Base-by-base conservation (phyloP, 2,329 filamentous ascomycete species). In the Ascochyta lentis region DNA sequence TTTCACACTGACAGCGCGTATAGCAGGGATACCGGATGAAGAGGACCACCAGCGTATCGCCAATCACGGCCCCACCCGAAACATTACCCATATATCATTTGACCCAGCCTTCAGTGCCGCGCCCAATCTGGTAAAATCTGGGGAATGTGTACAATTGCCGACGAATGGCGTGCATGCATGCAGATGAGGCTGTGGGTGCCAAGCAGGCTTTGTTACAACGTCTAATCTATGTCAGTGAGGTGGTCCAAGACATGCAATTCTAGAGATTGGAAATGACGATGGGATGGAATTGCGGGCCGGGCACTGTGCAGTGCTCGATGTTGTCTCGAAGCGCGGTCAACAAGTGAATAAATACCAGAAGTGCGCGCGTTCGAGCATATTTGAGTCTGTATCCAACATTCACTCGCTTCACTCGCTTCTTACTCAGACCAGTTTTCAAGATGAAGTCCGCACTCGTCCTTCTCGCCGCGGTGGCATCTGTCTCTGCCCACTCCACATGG, bases 401-500 rank as follows among this genome's bases (percentile, higher is more conserved):
- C 56, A 40, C 46, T 56, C 12, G 12, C 26, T 52, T 41, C 48
- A 33, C 46, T 63, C 50, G 47, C 49, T 64, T 54, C 49, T 50
- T 24, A 49, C 19, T 16, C 35, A 48, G 6, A 23, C 37, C 29
- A 47, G 19, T n/a, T 29, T 46, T 29, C 53, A 70, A 50, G 19
- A 75, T 75, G 72, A 75, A 72, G 67, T 58, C 70, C 42, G 58
- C 64, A 45, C 39, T 72, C 40, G 58, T 72, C 27, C 47, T 75
- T 38, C 66, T 75, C 49, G 72, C 73, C 35, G 59, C 71, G 12
- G 70, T 63, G 47, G 69, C 69, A 5, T 65, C 68, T 34, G 73
- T 70, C 52, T 75, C 72, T 22, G 72, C 73, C 15, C 73, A 76
- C 64, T 71, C 73, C 2, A 76, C 73, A 64, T 76, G 71, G 70